phyloP scores from a whole-genome alignment of 208 protist species.

The Acanthamoeba triangularis region DNA sequence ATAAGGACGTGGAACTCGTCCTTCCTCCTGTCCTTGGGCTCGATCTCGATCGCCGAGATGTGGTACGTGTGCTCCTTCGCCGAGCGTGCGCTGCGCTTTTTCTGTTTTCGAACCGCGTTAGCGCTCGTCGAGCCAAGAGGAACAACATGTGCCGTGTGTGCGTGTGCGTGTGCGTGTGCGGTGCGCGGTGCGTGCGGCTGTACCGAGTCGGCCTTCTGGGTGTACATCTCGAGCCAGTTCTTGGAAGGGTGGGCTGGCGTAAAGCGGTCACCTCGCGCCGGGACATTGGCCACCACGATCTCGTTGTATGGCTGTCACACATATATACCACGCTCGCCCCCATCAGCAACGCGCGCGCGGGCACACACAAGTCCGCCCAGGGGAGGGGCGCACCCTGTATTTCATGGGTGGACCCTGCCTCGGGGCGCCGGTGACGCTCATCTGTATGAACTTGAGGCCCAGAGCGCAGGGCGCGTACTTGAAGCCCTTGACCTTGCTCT shows the following conservation, averaged over 20 bases:
- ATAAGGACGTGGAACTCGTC: constrained; percentile 30
- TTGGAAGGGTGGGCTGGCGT: not conserved
- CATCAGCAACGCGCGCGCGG: not conserved
- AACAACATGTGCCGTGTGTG: not conserved
- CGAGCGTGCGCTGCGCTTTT: constrained; percentile 37
- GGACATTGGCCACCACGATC: constrained; percentile 18
- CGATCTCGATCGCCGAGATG: constrained; percentile 8
- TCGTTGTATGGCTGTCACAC: constrained; percentile 27
- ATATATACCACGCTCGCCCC: not conserved
- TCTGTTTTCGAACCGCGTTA: not conserved
- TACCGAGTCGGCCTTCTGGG: constrained; percentile 15
- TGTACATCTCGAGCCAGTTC: constrained; percentile 68
- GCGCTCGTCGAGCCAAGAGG: not conserved
- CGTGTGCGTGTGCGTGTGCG: not conserved
- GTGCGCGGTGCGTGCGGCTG: not conserved
- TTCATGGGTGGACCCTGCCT: constrained; percentile 22
- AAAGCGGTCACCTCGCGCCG: not conserved
- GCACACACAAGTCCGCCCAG: not conserved
- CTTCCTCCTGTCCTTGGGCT: not conserved
- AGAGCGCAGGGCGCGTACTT: not conserved
- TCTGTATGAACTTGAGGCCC: constrained; percentile 62
- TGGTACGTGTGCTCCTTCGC: constrained; percentile 41
- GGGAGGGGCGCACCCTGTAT: not conserved
- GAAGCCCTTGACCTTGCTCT: constrained; percentile 14
- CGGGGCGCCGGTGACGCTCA: constrained; percentile 17